Percentiles rank a stretch among this genome's conserved stretches.
These are phyloP conservation scores for Trichoderma erinaceum DNA, from an alignment of 495 filamentous ascomycete genomes.

Conservation along the genomic window DNA sequence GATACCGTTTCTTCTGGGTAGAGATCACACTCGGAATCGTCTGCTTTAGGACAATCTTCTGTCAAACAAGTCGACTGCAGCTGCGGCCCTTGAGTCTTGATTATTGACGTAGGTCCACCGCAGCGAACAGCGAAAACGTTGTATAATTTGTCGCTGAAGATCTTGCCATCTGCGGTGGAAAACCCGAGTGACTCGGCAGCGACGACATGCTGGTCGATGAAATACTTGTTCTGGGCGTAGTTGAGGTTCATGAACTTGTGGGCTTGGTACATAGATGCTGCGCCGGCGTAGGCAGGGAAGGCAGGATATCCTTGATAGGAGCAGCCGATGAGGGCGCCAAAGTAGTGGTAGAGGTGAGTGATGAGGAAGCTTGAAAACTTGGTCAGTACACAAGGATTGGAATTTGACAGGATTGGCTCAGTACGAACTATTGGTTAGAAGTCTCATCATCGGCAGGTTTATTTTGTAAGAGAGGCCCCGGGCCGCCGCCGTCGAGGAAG, in stretches of 20 bases:
- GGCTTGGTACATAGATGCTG: slow-evolving; percentile 40
- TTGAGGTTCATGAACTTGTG: slow-evolving; percentile 55
- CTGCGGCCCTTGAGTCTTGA: slow-evolving; percentile 29
- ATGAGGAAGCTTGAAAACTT: slow-evolving; percentile 9
- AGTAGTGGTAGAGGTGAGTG: slow-evolving; percentile 52
- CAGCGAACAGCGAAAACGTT: slow-evolving; percentile 42
- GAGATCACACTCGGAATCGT: not conserved
- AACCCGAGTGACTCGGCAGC: slow-evolving; percentile 49
- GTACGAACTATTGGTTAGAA: slow-evolving; percentile 47
- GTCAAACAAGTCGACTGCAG: slow-evolving; percentile 42
- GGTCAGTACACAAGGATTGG: not conserved
- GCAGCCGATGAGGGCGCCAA: slow-evolving; percentile 48
- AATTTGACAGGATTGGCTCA: not conserved
- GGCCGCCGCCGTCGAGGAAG: slow-evolving; percentile 52
- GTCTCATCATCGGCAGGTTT: slow-evolving; percentile 38
- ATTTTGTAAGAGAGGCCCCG: slow-evolving; percentile 42
- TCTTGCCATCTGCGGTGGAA: slow-evolving; percentile 31
- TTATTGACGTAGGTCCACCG: slow-evolving; percentile 28
- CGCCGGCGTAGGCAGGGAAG: slow-evolving; percentile 39
- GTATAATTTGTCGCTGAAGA: slow-evolving; percentile 36
- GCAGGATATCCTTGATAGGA: slow-evolving; percentile 35
- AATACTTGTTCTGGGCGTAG: slow-evolving; percentile 42
- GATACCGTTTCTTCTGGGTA: not conserved
- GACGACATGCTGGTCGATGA: slow-evolving; percentile 48
- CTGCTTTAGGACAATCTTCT: not conserved